These are phyloP conservation scores for Xylariaceae sp. DNA, from an alignment of 2,329 filamentous ascomycete species.

Conservation along the genomic window DNA sequence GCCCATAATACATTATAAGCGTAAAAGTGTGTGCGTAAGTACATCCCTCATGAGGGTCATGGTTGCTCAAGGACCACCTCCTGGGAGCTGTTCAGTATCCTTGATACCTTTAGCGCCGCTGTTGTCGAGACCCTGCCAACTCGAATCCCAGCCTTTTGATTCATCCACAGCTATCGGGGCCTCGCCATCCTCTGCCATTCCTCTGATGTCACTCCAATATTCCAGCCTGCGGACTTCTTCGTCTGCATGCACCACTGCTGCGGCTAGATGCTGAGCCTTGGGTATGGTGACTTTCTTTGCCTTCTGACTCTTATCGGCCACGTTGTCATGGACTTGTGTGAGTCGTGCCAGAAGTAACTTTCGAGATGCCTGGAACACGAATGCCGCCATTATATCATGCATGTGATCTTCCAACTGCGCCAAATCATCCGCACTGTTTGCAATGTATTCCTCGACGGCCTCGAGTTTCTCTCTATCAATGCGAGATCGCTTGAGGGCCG, in stretches of 20 bases:
- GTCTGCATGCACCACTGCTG: conserved; percentile 71
- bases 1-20: too few relatives aligned
- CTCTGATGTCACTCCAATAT: conserved; percentile 82
- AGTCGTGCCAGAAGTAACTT: conserved; percentile 70
- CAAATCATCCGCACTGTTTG: conserved; percentile 71
- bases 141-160: conserved; percentile 40
- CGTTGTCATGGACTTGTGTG: conserved; percentile 57
- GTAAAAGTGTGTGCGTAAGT: too few relatives aligned
- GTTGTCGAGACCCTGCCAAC: conserved; percentile 50
- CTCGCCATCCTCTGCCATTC: conserved; percentile 55
- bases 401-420: conserved; percentile 71
- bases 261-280: conserved; percentile 65
- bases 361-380: conserved; percentile 86
- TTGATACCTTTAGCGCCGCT: conserved; percentile 38
- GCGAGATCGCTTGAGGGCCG: conserved; percentile 61
- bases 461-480: conserved; percentile 93
- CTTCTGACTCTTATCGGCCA: conserved; percentile 27
- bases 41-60: conserved; percentile 1
- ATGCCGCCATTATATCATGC: conserved; percentile 78
- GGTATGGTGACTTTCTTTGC: conserved; percentile 30
- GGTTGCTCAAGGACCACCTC: conserved; percentile 1
- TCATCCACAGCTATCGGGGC: conserved; percentile 42
- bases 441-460: conserved; percentile 76
- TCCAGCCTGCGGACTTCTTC: conserved; percentile 76
- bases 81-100: conserved; percentile 17